A percentile compares a stretch with the other conserved stretches of the same genome.
These are phyloP conservation scores for Aphanoascus verrucosus DNA, from an alignment of 2,329 filamentous ascomycete species.

Conservation along the genomic window DNA sequence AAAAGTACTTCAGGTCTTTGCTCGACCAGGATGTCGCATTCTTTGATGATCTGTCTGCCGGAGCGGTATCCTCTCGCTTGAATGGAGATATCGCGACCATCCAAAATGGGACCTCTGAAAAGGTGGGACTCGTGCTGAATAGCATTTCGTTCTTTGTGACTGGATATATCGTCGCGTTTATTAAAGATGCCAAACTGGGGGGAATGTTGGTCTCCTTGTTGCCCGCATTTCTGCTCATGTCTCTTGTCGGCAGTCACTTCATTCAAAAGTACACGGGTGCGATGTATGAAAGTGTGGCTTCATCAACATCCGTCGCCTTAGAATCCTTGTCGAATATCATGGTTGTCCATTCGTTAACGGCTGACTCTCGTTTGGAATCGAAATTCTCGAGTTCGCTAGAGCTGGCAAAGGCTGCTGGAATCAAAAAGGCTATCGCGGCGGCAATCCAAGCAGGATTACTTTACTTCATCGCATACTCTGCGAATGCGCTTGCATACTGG, in stretches of 20 bases:
- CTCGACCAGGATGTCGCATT: conserved; percentile 45
- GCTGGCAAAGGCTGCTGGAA: conserved; percentile 40
- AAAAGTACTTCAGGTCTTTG: conserved; percentile 46
- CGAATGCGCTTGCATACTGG: conserved; percentile 56
- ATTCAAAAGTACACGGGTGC: conserved; percentile 36
- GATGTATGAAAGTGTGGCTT: conserved; percentile 42
- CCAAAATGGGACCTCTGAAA: conserved; percentile 40
- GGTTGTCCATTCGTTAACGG: conserved; percentile 51
- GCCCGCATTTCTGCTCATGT: conserved; percentile 39
- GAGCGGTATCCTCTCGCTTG: conserved; percentile 39
- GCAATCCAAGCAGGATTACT: conserved; percentile 48
- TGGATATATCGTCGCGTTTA: conserved; percentile 41
- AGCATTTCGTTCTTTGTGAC: conserved; percentile 40
- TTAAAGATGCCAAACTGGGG: conserved; percentile 37
- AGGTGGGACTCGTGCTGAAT: conserved; percentile 39
- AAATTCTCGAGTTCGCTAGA: conserved; percentile 44
- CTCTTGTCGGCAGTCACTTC: conserved; percentile 35
- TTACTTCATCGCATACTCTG: conserved; percentile 55
- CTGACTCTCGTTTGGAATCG: conserved; percentile 44
- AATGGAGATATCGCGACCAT: conserved; percentile 40
- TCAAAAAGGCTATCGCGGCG: conserved; percentile 45
- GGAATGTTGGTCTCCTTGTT: conserved; percentile 38
- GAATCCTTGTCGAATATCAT: conserved; percentile 48
- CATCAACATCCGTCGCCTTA: conserved; percentile 49
- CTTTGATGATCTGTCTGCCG: conserved; percentile 38